Percentiles rank a stretch among this genome's conserved stretches.
phyloP scores from a whole-genome alignment of 768 basidiomycete genomes.

The Hemileccinum rubropunctum region DNA sequence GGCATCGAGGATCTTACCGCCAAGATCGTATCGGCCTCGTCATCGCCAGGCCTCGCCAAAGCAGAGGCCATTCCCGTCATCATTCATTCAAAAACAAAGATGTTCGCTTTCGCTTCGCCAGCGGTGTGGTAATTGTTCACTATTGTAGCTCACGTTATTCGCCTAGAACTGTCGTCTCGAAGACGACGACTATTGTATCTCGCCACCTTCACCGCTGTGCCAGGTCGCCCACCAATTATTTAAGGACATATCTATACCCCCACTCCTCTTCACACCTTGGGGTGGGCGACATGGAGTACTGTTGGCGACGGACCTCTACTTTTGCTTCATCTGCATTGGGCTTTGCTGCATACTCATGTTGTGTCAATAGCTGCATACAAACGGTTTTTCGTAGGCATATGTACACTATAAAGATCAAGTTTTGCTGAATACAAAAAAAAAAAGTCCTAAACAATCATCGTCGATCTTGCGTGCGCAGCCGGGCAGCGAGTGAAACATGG shows the following conservation, averaged over 20 bases:
- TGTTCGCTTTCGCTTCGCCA: slow-evolving; percentile 63
- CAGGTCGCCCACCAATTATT: slow-evolving; percentile 22
- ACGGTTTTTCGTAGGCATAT: slow-evolving; percentile 31
- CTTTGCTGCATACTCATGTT: slow-evolving; percentile 34
- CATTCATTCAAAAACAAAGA: slow-evolving; percentile 49
- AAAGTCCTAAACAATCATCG: not conserved
- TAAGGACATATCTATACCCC: slow-evolving; percentile 36
- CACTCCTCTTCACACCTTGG: slow-evolving; percentile 5
- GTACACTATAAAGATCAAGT: slow-evolving; percentile 32
- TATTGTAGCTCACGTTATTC: slow-evolving; percentile 24
- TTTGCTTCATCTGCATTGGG: slow-evolving; percentile 32
- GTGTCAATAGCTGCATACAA: slow-evolving; percentile 37
- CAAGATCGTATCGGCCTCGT: slow-evolving; percentile 43
- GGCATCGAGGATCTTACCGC: slow-evolving; percentile 50
- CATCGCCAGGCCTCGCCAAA: slow-evolving; percentile 32
- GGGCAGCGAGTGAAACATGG: slow-evolving; percentile 5
- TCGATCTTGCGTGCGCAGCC: not conserved
- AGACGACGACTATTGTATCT: slow-evolving; percentile 25
- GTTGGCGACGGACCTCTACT: slow-evolving; percentile 14
- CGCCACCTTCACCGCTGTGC: slow-evolving; percentile 9
- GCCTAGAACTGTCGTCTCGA: slow-evolving; percentile 30
- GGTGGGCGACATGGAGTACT: slow-evolving; percentile 27
- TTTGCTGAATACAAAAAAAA: slow-evolving; percentile 26
- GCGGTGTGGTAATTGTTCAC: slow-evolving; percentile 50
- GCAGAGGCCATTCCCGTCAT: slow-evolving; percentile 22